Percentiles rank a stretch among this genome's conserved stretches.
Conservation (phyloP, 73 alveolate species). For the Paramecium primaurelia region DNA sequence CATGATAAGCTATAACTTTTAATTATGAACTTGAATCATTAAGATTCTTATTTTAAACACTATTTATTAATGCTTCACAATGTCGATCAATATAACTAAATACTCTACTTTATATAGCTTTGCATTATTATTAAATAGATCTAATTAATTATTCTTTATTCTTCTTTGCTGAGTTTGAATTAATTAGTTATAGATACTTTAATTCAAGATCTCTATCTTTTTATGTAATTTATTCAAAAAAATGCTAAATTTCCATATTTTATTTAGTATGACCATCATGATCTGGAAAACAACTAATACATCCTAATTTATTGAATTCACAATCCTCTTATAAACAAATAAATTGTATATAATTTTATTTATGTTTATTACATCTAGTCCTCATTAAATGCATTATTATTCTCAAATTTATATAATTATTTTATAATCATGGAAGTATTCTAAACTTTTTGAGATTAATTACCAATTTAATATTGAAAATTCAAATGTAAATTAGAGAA, state of each 20-base stretch:
- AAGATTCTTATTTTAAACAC: not conserved
- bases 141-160: not conserved
- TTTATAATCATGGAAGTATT: not conserved
- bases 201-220: not conserved
- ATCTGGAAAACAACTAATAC: slow-evolving; percentile 39
- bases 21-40: not conserved
- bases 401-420: not conserved
- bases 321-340: not conserved
- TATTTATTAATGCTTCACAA: not conserved
- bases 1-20: slow-evolving; percentile 16
- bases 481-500: too few relatives aligned
- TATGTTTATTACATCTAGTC: slow-evolving; percentile 13
- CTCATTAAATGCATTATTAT: not conserved
- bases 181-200: not conserved
- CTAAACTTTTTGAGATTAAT: not conserved
- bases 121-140: slow-evolving; percentile 20
- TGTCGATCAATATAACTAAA: not conserved
- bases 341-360: not conserved
- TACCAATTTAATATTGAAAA: not conserved
- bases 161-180: not conserved
- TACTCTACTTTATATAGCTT: not conserved
- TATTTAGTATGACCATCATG: slow-evolving; percentile 44
- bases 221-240: not conserved
- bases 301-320: not conserved
- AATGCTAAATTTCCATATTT: slow-evolving; percentile 1